Percentiles rank a stretch among this genome's conserved stretches.
phyloP scores from a whole-genome alignment of 495 filamentous ascomycete genomes.

The Cercophora samala region DNA sequence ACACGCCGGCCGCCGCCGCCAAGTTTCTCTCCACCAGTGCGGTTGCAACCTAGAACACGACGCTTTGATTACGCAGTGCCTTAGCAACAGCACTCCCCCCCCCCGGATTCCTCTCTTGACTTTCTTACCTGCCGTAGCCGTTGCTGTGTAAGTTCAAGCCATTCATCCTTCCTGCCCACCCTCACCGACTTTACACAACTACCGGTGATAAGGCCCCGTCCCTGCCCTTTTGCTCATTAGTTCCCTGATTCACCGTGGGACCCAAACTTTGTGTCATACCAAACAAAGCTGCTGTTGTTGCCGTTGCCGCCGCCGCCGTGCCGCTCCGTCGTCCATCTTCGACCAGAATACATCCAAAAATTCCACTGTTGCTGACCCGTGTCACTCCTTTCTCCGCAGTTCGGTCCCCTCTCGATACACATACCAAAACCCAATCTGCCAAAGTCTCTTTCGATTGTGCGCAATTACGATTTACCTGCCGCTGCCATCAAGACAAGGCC shows the following conservation, averaged over 20 bases:
- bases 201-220: not conserved
- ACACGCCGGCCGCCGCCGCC: not conserved
- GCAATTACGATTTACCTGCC: not conserved
- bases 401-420: not conserved
- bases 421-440: not conserved
- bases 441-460: not conserved
- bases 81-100: not conserved
- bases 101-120: slow-evolving; percentile 1
- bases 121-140: not conserved
- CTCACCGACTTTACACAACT: not conserved
- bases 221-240: not conserved
- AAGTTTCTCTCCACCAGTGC: not conserved
- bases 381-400: slow-evolving; percentile 11
- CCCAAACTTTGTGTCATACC: not conserved
- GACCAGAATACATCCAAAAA: not conserved
- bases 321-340: not conserved
- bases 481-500: not conserved
- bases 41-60: not conserved
- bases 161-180: not conserved
- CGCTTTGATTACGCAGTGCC: not conserved
- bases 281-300: not conserved
- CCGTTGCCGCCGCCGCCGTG: too few species aligned
- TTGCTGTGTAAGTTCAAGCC: not conserved
- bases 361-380: slow-evolving; percentile 3
- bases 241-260: not conserved